Evolutionary conservation across 768 basidiomycete genomes (phyloP).

Genomic region (Fibroporia radiculosa): DNA sequence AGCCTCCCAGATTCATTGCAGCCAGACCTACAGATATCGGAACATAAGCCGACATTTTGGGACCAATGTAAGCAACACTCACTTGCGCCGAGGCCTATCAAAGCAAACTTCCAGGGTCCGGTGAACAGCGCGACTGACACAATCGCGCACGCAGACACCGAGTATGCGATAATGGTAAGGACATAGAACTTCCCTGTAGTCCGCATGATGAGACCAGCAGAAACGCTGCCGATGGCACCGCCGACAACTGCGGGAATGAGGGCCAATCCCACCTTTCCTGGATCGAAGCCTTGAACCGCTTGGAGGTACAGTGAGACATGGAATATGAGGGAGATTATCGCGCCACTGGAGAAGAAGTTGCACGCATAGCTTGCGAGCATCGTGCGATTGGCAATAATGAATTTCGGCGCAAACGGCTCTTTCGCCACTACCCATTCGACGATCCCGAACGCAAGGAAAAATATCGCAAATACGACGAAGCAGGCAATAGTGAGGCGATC

Average conservation of each 20-base stretch:
- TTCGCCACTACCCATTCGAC: conserved; percentile 43
- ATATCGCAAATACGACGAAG: conserved; percentile 9
- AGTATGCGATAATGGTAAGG: conserved; percentile 38
- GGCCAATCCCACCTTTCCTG: conserved; percentile 44
- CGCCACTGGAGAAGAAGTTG: conserved; percentile 48
- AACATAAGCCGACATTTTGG: neutral
- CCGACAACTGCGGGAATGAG: conserved; percentile 42
- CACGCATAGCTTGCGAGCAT: conserved; percentile 49
- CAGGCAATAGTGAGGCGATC: conserved; percentile 17
- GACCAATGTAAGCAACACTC: conserved; percentile 6
- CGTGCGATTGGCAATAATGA: conserved; percentile 42
- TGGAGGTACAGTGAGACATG: conserved; percentile 51
- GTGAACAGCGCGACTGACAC: conserved; percentile 30
- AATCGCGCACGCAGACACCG: conserved; percentile 31
- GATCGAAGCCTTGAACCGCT: conserved; percentile 41
- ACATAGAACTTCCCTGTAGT: conserved; percentile 49
- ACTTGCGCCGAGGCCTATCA: conserved; percentile 35
- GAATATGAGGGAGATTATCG: conserved; percentile 40
- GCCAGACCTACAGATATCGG: conserved; percentile 11
- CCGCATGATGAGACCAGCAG: conserved; percentile 48
- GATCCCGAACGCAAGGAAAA: conserved; percentile 28
- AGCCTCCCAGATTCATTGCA: conserved; percentile 16
- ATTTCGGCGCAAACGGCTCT: conserved; percentile 54
- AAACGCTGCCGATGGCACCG: conserved; percentile 41
- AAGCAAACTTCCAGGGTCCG: conserved; percentile 31